Percentiles rank a stretch among this genome's conserved stretches.
These are phyloP conservation scores for Barnettozyma sp. DNA, from an alignment of 805 yeast genomes.

Conservation along the genomic window DNA sequence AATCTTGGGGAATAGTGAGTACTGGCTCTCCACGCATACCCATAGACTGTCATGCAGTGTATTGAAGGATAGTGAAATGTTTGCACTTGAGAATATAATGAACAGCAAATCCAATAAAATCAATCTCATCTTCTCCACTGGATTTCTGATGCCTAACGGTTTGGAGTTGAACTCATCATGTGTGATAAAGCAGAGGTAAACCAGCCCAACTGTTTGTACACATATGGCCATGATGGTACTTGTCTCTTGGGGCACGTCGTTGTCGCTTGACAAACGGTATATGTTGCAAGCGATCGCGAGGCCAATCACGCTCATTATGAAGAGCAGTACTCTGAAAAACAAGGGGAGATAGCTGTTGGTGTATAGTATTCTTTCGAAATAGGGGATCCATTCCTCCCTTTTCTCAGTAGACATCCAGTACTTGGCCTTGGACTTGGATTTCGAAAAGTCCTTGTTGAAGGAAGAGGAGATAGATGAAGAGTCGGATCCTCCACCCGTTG, in stretches of 20 bases:
- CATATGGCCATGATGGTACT: conserved; percentile 89
- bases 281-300: conserved; percentile 66
- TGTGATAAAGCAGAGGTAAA: conserved; percentile 74
- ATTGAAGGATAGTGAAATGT: conserved; percentile 77
- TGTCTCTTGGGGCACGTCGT: conserved; percentile 61
- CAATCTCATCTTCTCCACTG: conserved; percentile 73
- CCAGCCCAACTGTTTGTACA: conserved; percentile 72
- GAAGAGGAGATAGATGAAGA: conserved; percentile 8
- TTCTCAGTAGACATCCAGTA: conserved; percentile 64
- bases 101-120: conserved; percentile 78
- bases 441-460: conserved; percentile 28
- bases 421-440: conserved; percentile 50
- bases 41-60: conserved; percentile 74
- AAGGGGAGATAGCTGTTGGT: conserved; percentile 80
- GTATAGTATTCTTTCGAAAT: conserved; percentile 50
- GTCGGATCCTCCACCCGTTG: no score
- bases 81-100: conserved; percentile 85
- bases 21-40: conserved; percentile 48
- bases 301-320: conserved; percentile 56
- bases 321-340: conserved; percentile 54
- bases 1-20: conserved; percentile 28
- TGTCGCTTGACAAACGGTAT: conserved; percentile 33
- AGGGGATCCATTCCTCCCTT: conserved; percentile 57
- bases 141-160: conserved; percentile 85
- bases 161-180: conserved; percentile 89